These are phyloP conservation scores for Dioszegia crocea DNA, from an alignment of 768 basidiomycete species.

Conservation along the genomic window DNA sequence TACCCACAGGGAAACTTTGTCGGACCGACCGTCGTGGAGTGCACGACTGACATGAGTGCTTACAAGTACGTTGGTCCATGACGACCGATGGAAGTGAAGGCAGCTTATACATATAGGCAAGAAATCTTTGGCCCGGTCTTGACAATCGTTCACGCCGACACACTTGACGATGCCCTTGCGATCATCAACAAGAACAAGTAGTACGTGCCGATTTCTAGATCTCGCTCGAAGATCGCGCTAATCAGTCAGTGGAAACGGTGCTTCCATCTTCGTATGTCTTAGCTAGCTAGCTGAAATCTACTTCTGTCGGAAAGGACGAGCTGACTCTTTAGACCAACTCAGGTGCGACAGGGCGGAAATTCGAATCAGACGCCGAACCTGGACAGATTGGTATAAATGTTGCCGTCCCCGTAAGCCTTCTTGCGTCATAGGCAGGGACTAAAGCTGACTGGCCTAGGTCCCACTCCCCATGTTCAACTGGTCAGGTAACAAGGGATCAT, in stretches of 20 bases:
- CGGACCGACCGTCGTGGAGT: conserved; percentile 85
- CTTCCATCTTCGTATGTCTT: conserved; percentile 79
- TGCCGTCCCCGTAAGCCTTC: conserved; percentile 52
- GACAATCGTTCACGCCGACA: conserved; percentile 69
- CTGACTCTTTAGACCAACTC: conserved; percentile 63
- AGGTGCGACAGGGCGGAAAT: conserved; percentile 89
- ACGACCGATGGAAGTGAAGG: neutral
- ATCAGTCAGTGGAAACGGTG: conserved; percentile 64
- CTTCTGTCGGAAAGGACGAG: no score
- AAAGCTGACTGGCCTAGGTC: conserved; percentile 62
- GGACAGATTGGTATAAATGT: conserved; percentile 91
- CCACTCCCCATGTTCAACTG: conserved; percentile 89
- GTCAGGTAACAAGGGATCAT: conserved; percentile 66
- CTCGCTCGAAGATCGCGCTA: conserved; percentile 18
- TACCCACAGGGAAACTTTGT: conserved; percentile 91
- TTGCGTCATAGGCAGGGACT: conserved; percentile 35
- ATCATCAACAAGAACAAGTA: conserved; percentile 87
- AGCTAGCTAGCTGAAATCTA: neutral
- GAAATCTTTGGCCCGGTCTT: conserved; percentile 95
- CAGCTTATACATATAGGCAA: conserved; percentile 56
- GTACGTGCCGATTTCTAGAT: conserved; percentile 51
- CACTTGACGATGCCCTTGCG: conserved; percentile 80
- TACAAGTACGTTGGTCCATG: conserved; percentile 62
- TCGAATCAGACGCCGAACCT: conserved; percentile 79
- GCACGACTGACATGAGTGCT: conserved; percentile 73